Conservation (phyloP, 805 yeast species). For the Kodamaea restingae region DNA sequence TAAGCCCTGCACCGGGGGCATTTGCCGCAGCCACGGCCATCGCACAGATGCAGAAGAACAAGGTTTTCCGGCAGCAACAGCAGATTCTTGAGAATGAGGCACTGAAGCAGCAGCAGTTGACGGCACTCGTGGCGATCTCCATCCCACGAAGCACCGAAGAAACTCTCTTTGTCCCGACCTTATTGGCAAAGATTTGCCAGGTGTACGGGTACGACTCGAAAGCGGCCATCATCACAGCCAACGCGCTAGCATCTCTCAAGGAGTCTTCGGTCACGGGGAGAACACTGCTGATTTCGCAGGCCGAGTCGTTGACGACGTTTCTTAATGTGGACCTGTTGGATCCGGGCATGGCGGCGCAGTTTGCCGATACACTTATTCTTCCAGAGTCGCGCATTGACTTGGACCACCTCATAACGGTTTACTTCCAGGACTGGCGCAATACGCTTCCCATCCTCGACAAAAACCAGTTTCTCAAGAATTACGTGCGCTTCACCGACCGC, state of each 20-base stretch:
- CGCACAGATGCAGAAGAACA: constrained; percentile 48
- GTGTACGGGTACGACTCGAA: constrained; percentile 68
- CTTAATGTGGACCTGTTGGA: not conserved
- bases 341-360: constrained; percentile 28
- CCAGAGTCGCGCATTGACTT: constrained; percentile 50
- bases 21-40: constrained; percentile 60
- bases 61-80: constrained; percentile 17
- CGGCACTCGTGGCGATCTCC: constrained; percentile 58
- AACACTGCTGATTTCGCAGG: not conserved
- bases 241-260: constrained; percentile 65
- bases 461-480: constrained; percentile 61
- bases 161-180: constrained; percentile 67
- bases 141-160: constrained; percentile 78
- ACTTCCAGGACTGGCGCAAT: constrained; percentile 75
- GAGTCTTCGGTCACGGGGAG: not conserved
- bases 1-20: constrained; percentile 71
- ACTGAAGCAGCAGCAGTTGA: constrained; percentile 34
- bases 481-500: constrained; percentile 38
- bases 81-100: constrained; percentile 21
- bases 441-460: constrained; percentile 67
- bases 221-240: constrained; percentile 67
- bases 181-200: constrained; percentile 65
- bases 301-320: not conserved
- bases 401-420: constrained; percentile 64
- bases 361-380: constrained; percentile 32